These are phyloP conservation scores for Paramyrothecium sp. DNA, from an alignment of 2,329 filamentous ascomycete genomes.

Conservation along the genomic window DNA sequence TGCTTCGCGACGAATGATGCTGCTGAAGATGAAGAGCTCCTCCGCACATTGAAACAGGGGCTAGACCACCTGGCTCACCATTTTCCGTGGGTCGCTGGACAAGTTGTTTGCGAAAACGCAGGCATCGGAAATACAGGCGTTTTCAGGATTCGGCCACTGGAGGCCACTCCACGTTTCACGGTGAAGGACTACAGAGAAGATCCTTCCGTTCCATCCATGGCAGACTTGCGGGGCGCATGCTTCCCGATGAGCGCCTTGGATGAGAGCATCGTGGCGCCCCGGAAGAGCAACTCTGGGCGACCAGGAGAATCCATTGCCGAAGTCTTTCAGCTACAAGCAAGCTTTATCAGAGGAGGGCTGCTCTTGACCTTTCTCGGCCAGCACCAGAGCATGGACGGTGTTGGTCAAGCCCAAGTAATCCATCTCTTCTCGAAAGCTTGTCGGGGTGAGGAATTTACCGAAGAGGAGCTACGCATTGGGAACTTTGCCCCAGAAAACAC, in stretches of 20 bases:
- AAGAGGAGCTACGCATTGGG: conserved; percentile 39
- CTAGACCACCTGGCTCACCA: conserved; percentile 32
- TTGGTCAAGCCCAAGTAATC: conserved; percentile 45
- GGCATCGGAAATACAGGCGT: too few species aligned
- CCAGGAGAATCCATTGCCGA: conserved; percentile 18
- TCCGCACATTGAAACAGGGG: conserved; percentile 29
- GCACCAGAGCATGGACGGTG: conserved; percentile 51
- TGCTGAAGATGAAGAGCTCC: conserved; percentile 18
- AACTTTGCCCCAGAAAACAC: conserved; percentile 36
- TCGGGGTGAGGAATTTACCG: conserved; percentile 38
- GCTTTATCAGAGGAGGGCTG: conserved; percentile 46
- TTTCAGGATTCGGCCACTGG: too few species aligned
- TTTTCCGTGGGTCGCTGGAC: conserved; percentile 48
- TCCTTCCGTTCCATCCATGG: conserved; percentile 23
- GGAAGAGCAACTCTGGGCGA: conserved; percentile 33
- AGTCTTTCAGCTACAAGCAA: conserved; percentile 47
- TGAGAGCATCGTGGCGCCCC: conserved; percentile 38
- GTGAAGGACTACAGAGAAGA: too few species aligned
- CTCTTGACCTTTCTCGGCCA: conserved; percentile 47
- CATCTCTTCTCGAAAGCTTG: conserved; percentile 48
- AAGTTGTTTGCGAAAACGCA: too few species aligned
- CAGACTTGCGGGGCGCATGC: conserved; percentile 28
- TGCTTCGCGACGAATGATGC: conserved; percentile 31
- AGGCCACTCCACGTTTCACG: too few species aligned
- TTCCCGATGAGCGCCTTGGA: conserved; percentile 50